Conservation (phyloP, 257 asterid species). For the Gentiana dahurica region DNA sequence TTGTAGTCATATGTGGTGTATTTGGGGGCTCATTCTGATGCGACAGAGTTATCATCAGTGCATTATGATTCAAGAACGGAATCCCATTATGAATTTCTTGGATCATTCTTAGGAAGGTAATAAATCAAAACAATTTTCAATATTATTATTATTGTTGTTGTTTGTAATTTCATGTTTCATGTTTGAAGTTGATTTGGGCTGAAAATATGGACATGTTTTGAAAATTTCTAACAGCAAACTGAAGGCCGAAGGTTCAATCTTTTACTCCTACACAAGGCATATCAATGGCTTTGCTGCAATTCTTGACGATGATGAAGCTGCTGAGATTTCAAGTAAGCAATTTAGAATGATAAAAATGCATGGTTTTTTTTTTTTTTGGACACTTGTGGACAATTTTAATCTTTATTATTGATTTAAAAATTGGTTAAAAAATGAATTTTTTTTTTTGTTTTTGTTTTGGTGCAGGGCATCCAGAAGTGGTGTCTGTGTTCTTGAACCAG, state of each 20-base stretch:
- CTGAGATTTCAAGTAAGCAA: slow-evolving; percentile 45
- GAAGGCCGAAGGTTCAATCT: slow-evolving; percentile 63
- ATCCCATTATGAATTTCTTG: slow-evolving; percentile 67
- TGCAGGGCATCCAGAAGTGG: slow-evolving; percentile 64
- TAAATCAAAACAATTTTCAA: background rate
- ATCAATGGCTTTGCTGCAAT: slow-evolving; percentile 95
- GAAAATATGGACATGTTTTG: background rate
- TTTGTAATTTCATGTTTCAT: background rate
- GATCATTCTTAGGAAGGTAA: slow-evolving; percentile 76
- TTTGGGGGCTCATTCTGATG: slow-evolving; percentile 85
- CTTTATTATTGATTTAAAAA: too few relatives aligned
- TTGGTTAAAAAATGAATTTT: background rate
- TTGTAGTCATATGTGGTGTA: slow-evolving; percentile 75
- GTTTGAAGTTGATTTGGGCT: too few relatives aligned
- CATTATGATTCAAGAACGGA: slow-evolving; percentile 54
- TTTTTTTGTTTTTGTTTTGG: background rate
- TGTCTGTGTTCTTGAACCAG: slow-evolving; percentile 71
- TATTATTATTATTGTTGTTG: too few relatives aligned
- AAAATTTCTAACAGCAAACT: slow-evolving; percentile 25
- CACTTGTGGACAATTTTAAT: background rate
- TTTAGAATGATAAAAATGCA: background rate
- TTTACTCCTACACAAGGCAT: slow-evolving; percentile 76
- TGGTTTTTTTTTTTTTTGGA: background rate
- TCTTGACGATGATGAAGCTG: slow-evolving; percentile 61
- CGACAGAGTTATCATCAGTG: slow-evolving; percentile 30